These are phyloP conservation scores for Microascus cirrosus DNA, from an alignment of 2,329 filamentous ascomycete species.

Conservation along the genomic window DNA sequence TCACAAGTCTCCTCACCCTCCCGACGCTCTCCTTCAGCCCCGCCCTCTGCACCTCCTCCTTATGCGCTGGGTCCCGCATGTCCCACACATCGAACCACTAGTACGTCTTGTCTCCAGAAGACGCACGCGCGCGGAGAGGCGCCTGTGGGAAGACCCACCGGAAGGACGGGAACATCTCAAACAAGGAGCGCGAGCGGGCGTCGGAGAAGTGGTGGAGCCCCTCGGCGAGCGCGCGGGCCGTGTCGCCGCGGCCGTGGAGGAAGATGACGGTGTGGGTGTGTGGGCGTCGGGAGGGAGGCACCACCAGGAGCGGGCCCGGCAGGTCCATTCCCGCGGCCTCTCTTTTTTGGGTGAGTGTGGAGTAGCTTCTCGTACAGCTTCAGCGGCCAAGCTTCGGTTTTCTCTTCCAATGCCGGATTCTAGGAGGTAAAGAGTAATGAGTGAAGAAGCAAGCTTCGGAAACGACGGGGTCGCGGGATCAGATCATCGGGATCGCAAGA, in stretches of 20 bases:
- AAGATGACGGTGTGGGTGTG: conserved; percentile 33
- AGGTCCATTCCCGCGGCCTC: not conserved
- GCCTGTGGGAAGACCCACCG: conserved; percentile 39
- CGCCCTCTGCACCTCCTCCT: conserved; percentile 27
- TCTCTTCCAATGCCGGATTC: not conserved
- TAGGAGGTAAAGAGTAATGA: not conserved
- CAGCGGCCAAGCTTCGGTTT: not conserved
- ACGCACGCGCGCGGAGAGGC: conserved; percentile 10
- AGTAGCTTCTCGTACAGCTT: not conserved
- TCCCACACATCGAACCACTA: conserved; percentile 44
- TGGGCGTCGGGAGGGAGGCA: conserved; percentile 8
- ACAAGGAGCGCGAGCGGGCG: conserved; percentile 20
- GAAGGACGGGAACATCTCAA: conserved; percentile 29
- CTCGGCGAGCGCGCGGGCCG: conserved; percentile 17
- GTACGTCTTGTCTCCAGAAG: conserved; percentile 11
- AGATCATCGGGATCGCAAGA: not conserved
- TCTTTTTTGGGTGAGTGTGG: not conserved
- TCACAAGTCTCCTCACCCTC: not conserved
- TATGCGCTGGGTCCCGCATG: conserved; percentile 23
- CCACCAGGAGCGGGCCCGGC: conserved; percentile 3
- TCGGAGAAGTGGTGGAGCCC: conserved; percentile 18
- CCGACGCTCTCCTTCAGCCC: conserved; percentile 18
- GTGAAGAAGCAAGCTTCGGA: not conserved
- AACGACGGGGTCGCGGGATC: not conserved
- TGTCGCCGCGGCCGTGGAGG: conserved; percentile 33